Evolutionary conservation across 73 alveolate species (phyloP).

Genomic region (Tetrahymena malaccensis): DNA sequence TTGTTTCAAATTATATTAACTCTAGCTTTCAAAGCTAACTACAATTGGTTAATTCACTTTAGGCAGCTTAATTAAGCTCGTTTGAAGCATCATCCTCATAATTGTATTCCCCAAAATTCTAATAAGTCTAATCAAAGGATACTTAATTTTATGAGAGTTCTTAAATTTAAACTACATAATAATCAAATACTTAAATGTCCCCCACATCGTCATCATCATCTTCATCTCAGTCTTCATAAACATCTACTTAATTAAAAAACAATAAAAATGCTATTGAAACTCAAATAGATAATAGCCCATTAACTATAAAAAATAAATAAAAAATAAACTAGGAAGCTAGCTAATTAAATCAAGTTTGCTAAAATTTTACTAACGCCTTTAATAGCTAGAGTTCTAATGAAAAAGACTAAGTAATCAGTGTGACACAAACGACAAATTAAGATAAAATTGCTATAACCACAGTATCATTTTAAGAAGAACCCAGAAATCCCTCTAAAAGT

Average conservation of each 20-base stretch:
- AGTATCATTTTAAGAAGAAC: not conserved
- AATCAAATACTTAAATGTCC: not conserved
- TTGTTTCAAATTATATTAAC: no score
- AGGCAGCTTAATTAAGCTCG: not conserved
- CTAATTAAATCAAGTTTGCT: no score
- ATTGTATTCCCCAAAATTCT: not conserved
- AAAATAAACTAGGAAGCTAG: no score
- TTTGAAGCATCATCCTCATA: not conserved
- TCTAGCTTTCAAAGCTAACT: not conserved
- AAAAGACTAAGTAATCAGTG: not conserved
- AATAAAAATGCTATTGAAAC: not conserved
- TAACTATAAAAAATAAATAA: no score
- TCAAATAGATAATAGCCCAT: not conserved
- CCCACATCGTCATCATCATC: not conserved
- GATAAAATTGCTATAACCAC: not conserved
- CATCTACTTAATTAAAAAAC: not conserved
- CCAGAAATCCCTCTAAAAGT: not conserved
- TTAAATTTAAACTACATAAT: not conserved
- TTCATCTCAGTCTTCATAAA: not conserved
- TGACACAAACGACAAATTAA: no score
- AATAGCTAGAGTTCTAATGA: not conserved
- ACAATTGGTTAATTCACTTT: not conserved
- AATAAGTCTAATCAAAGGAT: not conserved
- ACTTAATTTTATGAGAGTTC: not conserved
- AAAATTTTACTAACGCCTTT: not conserved